These are phyloP conservation scores for Rhodotorula paludigena DNA, from an alignment of 768 basidiomycete genomes.

Conservation along the genomic window DNA sequence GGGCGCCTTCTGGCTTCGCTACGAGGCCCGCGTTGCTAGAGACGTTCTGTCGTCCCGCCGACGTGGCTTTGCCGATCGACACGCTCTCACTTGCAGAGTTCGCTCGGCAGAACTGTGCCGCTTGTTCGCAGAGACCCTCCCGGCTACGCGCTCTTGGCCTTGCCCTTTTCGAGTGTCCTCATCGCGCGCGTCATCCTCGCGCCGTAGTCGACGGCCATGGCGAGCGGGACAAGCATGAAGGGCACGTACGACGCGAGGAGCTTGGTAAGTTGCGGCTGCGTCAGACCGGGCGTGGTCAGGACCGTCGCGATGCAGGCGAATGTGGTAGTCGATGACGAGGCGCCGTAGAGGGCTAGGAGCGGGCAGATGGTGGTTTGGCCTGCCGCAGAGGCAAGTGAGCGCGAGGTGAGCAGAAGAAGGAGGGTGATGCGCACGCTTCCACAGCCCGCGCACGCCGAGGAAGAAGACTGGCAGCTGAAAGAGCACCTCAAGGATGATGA, in stretches of 20 bases:
- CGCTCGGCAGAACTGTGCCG: too few relatives aligned
- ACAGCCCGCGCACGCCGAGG: constrained; percentile 61
- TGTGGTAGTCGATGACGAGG: constrained; percentile 72
- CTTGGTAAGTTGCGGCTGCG: constrained; percentile 53
- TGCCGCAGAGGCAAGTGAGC: constrained; percentile 48
- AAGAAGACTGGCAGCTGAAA: constrained; percentile 70
- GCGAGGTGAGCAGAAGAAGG: not conserved
- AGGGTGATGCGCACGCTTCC: constrained; percentile 51
- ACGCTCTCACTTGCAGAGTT: too few relatives aligned
- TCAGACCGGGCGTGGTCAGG: constrained; percentile 54
- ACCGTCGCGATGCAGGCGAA: constrained; percentile 64
- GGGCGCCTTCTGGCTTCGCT: too few relatives aligned
- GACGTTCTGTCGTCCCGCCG: too few relatives aligned
- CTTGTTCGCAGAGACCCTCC: too few relatives aligned
- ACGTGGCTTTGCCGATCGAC: too few relatives aligned
- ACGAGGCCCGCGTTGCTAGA: too few relatives aligned
- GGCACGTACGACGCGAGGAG: constrained; percentile 69
- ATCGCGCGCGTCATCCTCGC: constrained; percentile 40
- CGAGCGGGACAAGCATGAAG: constrained; percentile 65
- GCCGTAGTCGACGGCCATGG: constrained; percentile 70
- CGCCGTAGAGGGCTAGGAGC: constrained; percentile 66
- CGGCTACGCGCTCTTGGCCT: constrained; percentile 4
- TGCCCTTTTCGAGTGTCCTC: constrained; percentile 11
- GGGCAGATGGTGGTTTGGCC: constrained; percentile 54
- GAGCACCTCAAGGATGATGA: constrained; percentile 46